Evolutionary conservation across 768 basidiomycete genomes (phyloP), one percentile per base, ranked within the genome.

Genomic region (Boletus coccyginus): DNA sequence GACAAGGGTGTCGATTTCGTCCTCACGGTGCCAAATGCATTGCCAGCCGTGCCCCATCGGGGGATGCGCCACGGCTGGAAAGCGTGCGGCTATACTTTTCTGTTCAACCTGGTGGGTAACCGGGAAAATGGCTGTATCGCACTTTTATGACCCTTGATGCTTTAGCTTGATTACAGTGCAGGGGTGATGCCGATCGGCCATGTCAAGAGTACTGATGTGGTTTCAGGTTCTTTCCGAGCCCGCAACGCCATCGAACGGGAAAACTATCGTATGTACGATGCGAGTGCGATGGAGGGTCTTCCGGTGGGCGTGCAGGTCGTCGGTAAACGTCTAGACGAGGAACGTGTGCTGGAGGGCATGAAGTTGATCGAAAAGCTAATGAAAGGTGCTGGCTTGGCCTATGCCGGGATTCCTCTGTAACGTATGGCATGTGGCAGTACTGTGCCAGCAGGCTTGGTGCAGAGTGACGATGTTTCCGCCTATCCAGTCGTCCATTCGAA

Each of bases 51-150:
- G 21, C 77, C 79, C 43, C 77, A 84, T 50, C 76, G 78, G 2
- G 77, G 77, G 4, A 80, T 78, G 61, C 78, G 78, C 57, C 78
- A 79, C n/a, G 79, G 80, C 16, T 74, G 83, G 62, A 77, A 81
- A 70, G 81, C 83, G 43, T 81, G 82, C 9, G 81, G 80, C 8
- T 87, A 86, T 64, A 83, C 86, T 0, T 82, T 84, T 62, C 62
- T 90, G 33, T 90, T 86, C 72, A 90, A 85, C 57, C 60, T 89
- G 63, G 87, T 86, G 44, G 52, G 79, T 65, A 12, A 38, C 4
- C 36, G 1, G 33, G 24, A n/a, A 43, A n/a, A 44, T 4, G 9
- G 10, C 6, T 7, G 43, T 7, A 32, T 11, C 17, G 10, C 27
- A 5, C 17, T 13, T 17, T 29, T 46, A 33, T 59, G 36, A 54